phyloP scores from a whole-genome alignment of 345 rosid genomes.

The Hypericum androsaemum region DNA sequence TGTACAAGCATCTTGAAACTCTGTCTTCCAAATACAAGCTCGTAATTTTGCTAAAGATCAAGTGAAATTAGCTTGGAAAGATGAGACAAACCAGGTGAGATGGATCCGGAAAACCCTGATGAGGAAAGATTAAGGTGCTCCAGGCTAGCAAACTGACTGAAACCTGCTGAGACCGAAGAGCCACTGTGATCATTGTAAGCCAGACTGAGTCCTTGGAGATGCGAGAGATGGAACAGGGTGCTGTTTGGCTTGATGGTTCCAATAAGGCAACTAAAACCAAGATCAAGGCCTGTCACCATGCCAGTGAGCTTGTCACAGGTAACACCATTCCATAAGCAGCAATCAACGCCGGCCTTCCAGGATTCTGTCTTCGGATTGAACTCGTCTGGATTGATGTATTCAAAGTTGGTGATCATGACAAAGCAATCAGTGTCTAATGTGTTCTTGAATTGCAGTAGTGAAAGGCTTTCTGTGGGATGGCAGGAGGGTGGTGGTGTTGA shows the following conservation, averaged over 20 bases:
- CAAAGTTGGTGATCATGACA: no score
- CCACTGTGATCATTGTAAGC: conserved; percentile 15
- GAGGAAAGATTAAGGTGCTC: conserved; percentile 7
- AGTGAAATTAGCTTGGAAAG: conserved; percentile 11
- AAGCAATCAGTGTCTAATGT: no score
- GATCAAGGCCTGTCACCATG: conserved; percentile 18
- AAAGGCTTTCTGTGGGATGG: no score
- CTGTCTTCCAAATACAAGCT: background rate
- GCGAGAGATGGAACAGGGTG: conserved; percentile 14
- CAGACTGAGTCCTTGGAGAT: conserved; percentile 20
- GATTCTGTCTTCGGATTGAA: no score
- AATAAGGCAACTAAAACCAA: background rate
- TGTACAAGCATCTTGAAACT: conserved; percentile 1
- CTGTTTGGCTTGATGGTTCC: conserved; percentile 10
- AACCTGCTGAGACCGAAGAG: conserved; percentile 5
- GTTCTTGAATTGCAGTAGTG: no score
- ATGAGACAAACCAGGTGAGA: conserved; percentile 8
- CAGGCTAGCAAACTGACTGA: conserved; percentile 4
- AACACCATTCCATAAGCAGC: conserved; percentile 28
- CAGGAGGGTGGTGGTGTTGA: no score
- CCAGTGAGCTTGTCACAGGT: conserved; percentile 13
- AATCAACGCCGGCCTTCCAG: conserved; percentile 9
- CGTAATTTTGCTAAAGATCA: conserved; percentile 1
- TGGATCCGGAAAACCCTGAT: background rate
- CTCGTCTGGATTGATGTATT: no score